Base-by-base conservation (phyloP, 2,329 filamentous ascomycete genomes). In the Sclerotinia spermophila region DNA sequence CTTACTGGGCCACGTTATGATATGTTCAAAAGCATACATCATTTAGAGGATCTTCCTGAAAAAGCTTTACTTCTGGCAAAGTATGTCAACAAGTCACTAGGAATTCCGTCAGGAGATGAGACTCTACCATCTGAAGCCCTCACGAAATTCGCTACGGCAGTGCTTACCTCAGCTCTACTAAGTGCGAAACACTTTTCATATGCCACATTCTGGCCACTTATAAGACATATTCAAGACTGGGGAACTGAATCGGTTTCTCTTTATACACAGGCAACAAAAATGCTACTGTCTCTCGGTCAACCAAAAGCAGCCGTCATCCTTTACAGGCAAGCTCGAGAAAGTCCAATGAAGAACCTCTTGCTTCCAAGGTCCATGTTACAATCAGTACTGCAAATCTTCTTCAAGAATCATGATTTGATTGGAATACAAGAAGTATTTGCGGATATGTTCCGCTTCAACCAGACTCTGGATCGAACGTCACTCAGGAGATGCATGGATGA, bases 351-450 rank as follows among this genome's bases (percentile, higher is more conserved):
- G 21, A 59, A 70, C 6, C 61, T 74, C 15, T 45, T 64, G 19
- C 74, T 79, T 40, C 72, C 51, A 40, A 70, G 48, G 48, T 19
- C 21, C 55, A 74, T 73, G 30, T 75, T 82, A 33, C 72, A 79
- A 24, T 62, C 71, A 21, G 67, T 80, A n/a, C 68, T 82, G 68
- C 74, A 75, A 19, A 73, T 77, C 44, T 79, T 77, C 55, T 80
- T 77, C 67, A 60, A 76, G 13, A 42, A 75, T 58, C 74, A 78
- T 59, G 78, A 79, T 67, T 74, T 78, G 45, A 69, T 75, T 65
- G 80, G 79, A 24, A 81, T 82, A 74, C 77, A 81, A 69, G 74
- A 77, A 72, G 75, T 82, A 11, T 76, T 81, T 27, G 79, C 81
- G 53, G 81, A 82, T 70, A 81, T 78, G 71, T 79, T 78, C 60